Evolutionary conservation across 1,284 basidiomycete species (phyloP).

Genomic region (Ustilago hordei): DNA sequence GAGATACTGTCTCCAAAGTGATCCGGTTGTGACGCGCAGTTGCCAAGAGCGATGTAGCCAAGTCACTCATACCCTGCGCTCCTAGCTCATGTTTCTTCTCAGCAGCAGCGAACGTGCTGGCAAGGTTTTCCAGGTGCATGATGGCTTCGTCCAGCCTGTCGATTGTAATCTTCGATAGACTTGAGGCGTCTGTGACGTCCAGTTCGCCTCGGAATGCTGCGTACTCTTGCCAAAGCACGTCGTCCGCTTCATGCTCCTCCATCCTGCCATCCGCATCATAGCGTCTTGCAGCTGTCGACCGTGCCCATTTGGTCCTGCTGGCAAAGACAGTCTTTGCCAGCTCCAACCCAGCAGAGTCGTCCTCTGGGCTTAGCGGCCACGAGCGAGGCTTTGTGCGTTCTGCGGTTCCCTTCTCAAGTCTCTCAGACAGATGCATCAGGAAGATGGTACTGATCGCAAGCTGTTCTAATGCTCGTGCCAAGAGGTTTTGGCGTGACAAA

Average conservation of each 20-base stretch:
- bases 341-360: slow-evolving; percentile 8
- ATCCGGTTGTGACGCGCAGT: slow-evolving; percentile 28
- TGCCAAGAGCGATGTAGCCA: slow-evolving; percentile 16
- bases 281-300: neutral
- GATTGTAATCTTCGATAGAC: neutral
- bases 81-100: slow-evolving; percentile 15
- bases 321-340: slow-evolving; percentile 26
- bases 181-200: neutral
- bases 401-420: neutral
- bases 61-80: slow-evolving; percentile 5
- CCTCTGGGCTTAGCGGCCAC: slow-evolving; percentile 13
- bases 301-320: slow-evolving; percentile 44
- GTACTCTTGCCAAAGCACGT: slow-evolving; percentile 39
- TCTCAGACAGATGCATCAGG: slow-evolving; percentile 18
- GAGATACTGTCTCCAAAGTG: neutral
- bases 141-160: slow-evolving; percentile 21
- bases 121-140: slow-evolving; percentile 14
- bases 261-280: neutral
- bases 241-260: neutral
- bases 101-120: slow-evolving; percentile 1
- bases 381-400: neutral
- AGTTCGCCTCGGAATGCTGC: slow-evolving; percentile 10
- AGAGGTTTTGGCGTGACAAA: slow-evolving; percentile 30
- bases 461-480: slow-evolving; percentile 35
- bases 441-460: slow-evolving; percentile 26